These are phyloP conservation scores for Davidsoniella virescens DNA, from an alignment of 2,329 filamentous ascomycete species.

Conservation along the genomic window DNA sequence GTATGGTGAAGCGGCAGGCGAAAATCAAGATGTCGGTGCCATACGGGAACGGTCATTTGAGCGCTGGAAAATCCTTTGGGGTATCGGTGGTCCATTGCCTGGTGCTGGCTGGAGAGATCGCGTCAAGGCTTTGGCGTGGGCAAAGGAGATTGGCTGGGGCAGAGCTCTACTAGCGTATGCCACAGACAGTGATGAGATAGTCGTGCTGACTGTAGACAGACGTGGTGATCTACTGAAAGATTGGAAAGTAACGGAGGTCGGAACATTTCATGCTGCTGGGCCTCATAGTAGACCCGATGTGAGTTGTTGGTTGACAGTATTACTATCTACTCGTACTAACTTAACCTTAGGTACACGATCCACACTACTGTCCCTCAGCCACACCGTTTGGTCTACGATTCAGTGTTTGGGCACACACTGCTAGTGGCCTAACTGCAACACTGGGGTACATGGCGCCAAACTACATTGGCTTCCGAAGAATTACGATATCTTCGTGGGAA, in stretches of 20 bases:
- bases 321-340: neutral
- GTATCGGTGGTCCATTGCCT: slow-evolving; percentile 34
- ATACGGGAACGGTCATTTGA: slow-evolving; percentile 26
- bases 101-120: slow-evolving; percentile 23
- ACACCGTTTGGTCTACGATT: slow-evolving; percentile 37
- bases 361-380: slow-evolving; percentile 31
- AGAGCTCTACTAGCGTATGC: slow-evolving; percentile 33
- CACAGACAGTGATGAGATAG: slow-evolving; percentile 34
- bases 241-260: slow-evolving; percentile 36
- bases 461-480: slow-evolving; percentile 37
- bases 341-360: slow-evolving; percentile 21
- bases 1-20: slow-evolving; percentile 29
- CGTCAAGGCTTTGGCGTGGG: slow-evolving; percentile 38
- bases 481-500: slow-evolving; percentile 27
- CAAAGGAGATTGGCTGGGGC: slow-evolving; percentile 25
- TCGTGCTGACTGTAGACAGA: slow-evolving; percentile 31
- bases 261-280: slow-evolving; percentile 28
- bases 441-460: slow-evolving; percentile 35
- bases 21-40: slow-evolving; percentile 16
- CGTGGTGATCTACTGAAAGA: slow-evolving; percentile 15
- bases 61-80: slow-evolving; percentile 39
- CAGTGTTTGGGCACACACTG: slow-evolving; percentile 32
- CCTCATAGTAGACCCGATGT: slow-evolving; percentile 17
- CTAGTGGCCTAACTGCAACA: slow-evolving; percentile 21
- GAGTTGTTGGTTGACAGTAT: slow-evolving; percentile 13